phyloP scores from a whole-genome alignment of 768 basidiomycete species.

The Clitopilus passeckerianus region DNA sequence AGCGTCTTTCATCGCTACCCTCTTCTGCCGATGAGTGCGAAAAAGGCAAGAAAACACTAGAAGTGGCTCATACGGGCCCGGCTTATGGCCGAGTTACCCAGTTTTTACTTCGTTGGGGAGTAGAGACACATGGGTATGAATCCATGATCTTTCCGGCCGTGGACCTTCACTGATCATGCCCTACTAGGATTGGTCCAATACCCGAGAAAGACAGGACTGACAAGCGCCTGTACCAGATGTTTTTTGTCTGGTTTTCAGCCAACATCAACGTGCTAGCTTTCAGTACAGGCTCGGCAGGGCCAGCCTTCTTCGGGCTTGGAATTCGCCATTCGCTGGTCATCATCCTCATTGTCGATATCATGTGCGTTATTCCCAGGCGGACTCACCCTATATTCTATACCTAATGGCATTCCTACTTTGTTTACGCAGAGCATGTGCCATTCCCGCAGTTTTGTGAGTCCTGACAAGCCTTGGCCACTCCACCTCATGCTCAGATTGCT shows the following conservation, averaged over 20 bases:
- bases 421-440: constrained; percentile 29
- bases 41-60: background rate
- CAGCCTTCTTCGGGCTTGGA: constrained; percentile 49
- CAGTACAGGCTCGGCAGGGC: constrained; percentile 57
- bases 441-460: constrained; percentile 60
- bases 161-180: background rate
- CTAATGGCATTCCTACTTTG: background rate
- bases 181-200: constrained; percentile 47
- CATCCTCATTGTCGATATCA: constrained; percentile 32
- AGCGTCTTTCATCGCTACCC: background rate
- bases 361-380: constrained; percentile 24
- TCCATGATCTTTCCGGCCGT: background rate
- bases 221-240: constrained; percentile 57
- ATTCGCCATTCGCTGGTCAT: constrained; percentile 48
- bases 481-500: background rate
- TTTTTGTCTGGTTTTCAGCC: constrained; percentile 70
- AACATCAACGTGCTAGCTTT: constrained; percentile 66
- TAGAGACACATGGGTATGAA: constrained; percentile 30
- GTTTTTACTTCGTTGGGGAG: constrained; percentile 22
- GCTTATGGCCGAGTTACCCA: constrained; percentile 10
- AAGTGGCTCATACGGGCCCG: background rate
- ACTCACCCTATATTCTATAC: background rate
- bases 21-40: background rate
- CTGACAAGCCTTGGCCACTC: background rate
- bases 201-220: constrained; percentile 45